Evolutionary conservation across 176 grass and related monocot species (phyloP).

Genomic region (Triticum dicoccoides): DNA sequence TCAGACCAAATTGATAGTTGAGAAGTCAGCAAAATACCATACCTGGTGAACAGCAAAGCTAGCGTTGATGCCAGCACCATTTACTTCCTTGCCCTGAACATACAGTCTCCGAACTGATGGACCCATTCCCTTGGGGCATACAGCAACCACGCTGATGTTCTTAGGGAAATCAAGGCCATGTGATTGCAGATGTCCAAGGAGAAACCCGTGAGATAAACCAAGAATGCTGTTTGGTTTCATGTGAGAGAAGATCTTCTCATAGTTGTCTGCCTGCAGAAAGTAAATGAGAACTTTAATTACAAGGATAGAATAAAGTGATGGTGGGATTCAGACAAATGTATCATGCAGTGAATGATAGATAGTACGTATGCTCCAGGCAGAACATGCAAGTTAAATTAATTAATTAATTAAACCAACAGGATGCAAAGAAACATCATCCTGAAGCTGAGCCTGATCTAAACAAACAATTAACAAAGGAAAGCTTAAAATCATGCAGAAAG

Average conservation of each 20-base stretch:
- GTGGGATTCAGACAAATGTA: not conserved
- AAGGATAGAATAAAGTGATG: not conserved
- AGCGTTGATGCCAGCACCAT: conserved; percentile 84
- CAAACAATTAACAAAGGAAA: not conserved
- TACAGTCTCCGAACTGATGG: conserved; percentile 75
- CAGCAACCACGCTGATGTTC: conserved; percentile 78
- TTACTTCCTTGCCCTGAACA: conserved; percentile 84
- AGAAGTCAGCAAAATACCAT: conserved; percentile 1
- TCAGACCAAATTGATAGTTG: not conserved
- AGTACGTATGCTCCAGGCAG: not conserved
- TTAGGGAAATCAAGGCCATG: conserved; percentile 62
- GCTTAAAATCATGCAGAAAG: conserved; percentile 2
- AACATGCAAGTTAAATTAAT: not conserved
- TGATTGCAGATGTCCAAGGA: conserved; percentile 77
- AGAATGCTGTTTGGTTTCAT: conserved; percentile 86
- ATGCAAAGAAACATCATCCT: not conserved
- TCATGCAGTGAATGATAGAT: not conserved
- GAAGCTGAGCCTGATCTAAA: not conserved
- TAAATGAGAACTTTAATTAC: not conserved
- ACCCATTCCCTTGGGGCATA: conserved; percentile 85
- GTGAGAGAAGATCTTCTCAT: conserved; percentile 86
- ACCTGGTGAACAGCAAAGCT: conserved; percentile 87
- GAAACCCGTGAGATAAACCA: conserved; percentile 79
- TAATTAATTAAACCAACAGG: not conserved
- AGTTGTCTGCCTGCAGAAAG: conserved; percentile 66